These are phyloP conservation scores for Ajuga chamaepitys DNA, from an alignment of 257 asterid species.

Conservation along the genomic window DNA sequence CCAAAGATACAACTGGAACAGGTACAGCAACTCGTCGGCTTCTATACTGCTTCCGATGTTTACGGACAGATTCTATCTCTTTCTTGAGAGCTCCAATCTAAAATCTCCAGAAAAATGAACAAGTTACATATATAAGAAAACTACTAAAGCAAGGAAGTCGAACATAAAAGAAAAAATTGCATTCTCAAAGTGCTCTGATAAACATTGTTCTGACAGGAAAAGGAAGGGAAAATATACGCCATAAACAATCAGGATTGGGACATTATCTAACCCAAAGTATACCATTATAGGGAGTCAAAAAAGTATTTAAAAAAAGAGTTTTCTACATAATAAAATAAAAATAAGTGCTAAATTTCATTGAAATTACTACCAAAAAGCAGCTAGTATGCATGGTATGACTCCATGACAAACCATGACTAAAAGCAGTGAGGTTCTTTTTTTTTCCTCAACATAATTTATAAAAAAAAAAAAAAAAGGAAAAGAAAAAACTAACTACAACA, in stretches of 20 bases:
- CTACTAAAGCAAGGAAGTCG: conserved; percentile 6
- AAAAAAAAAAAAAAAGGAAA: not conserved
- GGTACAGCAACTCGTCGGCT: conserved; percentile 67
- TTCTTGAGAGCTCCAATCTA: conserved; percentile 84
- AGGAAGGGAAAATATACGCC: not conserved
- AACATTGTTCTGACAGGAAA: conserved; percentile 3
- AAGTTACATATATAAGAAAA: conserved; percentile 18
- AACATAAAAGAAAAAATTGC: conserved; percentile 5
- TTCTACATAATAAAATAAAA: not conserved
- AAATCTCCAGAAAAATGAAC: conserved; percentile 10
- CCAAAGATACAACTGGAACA: conserved; percentile 96
- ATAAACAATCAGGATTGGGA: not conserved
- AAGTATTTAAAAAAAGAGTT: not conserved
- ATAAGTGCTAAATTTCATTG: not conserved
- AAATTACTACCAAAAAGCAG: conserved; percentile 5
- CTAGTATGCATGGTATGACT: not conserved
- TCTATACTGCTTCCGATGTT: conserved; percentile 93
- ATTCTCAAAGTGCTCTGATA: conserved; percentile 2
- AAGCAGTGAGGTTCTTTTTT: not conserved
- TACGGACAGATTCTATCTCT: conserved; percentile 95
- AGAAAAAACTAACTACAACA: too few relatives aligned
- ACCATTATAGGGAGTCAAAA: not conserved
- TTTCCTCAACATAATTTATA: not conserved
- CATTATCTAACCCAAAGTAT: not conserved
- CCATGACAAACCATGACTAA: not conserved